A percentile compares a stretch with the other conserved stretches of the same genome.
These are phyloP conservation scores for Aureobasidium vineae DNA, from an alignment of 2,329 filamentous ascomycete species.

Conservation along the genomic window DNA sequence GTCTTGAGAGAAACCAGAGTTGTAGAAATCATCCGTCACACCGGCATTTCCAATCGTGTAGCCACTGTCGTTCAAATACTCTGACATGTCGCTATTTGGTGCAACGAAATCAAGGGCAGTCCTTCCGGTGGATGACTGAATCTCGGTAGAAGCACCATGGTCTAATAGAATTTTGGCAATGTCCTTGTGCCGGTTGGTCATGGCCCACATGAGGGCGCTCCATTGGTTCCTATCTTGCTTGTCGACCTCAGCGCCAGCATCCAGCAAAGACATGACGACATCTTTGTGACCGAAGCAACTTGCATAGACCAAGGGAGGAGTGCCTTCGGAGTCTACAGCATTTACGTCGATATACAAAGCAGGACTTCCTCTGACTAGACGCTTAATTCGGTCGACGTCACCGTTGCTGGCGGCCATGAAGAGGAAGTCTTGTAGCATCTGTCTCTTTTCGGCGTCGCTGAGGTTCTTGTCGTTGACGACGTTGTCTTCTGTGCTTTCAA, in stretches of 20 bases:
- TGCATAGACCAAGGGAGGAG: constrained; percentile 93
- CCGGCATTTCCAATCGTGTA: constrained; percentile 83
- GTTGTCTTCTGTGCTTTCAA: constrained; percentile 74
- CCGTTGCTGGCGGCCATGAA: constrained; percentile 98
- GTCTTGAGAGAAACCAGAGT: constrained; percentile 85
- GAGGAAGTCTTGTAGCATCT: constrained; percentile 79
- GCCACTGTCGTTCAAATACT: constrained; percentile 90
- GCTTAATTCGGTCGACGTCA: constrained; percentile 75
- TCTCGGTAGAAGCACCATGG: constrained; percentile 90
- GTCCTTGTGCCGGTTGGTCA: constrained; percentile 95
- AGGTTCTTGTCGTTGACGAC: constrained; percentile 73
- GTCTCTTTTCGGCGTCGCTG: constrained; percentile 72
- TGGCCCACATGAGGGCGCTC: constrained; percentile 99
- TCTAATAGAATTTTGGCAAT: constrained; percentile 93
- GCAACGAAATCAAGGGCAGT: constrained; percentile 96
- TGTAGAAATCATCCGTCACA: constrained; percentile 85
- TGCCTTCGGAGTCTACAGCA: constrained; percentile 87
- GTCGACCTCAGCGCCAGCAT: constrained; percentile 85
- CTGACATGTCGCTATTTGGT: constrained; percentile 93
- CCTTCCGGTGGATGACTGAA: constrained; percentile 89
- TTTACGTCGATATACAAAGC: constrained; percentile 80
- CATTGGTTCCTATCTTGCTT: constrained; percentile 94
- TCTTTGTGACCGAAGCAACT: constrained; percentile 96
- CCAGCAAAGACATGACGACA: constrained; percentile 78
- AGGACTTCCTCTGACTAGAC: constrained; percentile 71